Evolutionary conservation across 2,329 filamentous ascomycete species (phyloP).

Genomic region (Phyllosticta capitalensis): DNA sequence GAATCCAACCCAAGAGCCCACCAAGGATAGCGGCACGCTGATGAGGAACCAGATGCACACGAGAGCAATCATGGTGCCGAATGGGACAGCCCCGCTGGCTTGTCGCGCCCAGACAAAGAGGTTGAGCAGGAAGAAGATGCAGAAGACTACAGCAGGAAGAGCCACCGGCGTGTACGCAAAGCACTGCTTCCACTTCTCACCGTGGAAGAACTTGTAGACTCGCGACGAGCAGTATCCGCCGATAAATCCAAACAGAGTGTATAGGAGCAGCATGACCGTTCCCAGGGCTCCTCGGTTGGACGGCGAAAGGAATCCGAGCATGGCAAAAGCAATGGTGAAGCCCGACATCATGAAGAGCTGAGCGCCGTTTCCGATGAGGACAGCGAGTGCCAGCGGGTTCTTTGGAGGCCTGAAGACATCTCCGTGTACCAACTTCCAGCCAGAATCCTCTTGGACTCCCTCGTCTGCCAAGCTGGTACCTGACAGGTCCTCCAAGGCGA

Average conservation of each 20-base stretch:
- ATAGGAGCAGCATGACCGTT: slow-evolving; percentile 86
- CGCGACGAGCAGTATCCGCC: slow-evolving; percentile 84
- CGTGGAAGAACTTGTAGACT: slow-evolving; percentile 89
- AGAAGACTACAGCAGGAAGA: slow-evolving; percentile 79
- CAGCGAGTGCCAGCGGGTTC: slow-evolving; percentile 71
- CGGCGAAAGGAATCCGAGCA: slow-evolving; percentile 89
- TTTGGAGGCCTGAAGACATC: slow-evolving; percentile 90
- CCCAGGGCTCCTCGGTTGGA: slow-evolving; percentile 91
- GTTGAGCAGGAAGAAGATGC: slow-evolving; percentile 84
- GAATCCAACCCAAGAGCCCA: slow-evolving; percentile 90
- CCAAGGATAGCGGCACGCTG: slow-evolving; percentile 81
- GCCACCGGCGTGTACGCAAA: slow-evolving; percentile 80
- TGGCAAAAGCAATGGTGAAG: slow-evolving; percentile 82
- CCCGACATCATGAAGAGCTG: slow-evolving; percentile 98
- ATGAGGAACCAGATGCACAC: slow-evolving; percentile 95
- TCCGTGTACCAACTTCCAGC: slow-evolving; percentile 96
- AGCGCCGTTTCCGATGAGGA: slow-evolving; percentile 85
- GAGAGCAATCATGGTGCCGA: slow-evolving; percentile 92
- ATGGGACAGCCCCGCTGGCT: slow-evolving; percentile 88
- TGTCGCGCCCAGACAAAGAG: slow-evolving; percentile 92
- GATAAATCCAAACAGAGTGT: slow-evolving; percentile 85
- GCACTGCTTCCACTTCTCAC: slow-evolving; percentile 90
- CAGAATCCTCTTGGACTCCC: slow-evolving; percentile 92
- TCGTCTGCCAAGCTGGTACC: slow-evolving; percentile 70
- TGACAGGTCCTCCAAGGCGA: slow-evolving; percentile 80